Percentiles rank a stretch among this genome's conserved stretches.
Evolutionary conservation across 345 rosid species (phyloP).

Genomic region (Eucalyptus microcorys): DNA sequence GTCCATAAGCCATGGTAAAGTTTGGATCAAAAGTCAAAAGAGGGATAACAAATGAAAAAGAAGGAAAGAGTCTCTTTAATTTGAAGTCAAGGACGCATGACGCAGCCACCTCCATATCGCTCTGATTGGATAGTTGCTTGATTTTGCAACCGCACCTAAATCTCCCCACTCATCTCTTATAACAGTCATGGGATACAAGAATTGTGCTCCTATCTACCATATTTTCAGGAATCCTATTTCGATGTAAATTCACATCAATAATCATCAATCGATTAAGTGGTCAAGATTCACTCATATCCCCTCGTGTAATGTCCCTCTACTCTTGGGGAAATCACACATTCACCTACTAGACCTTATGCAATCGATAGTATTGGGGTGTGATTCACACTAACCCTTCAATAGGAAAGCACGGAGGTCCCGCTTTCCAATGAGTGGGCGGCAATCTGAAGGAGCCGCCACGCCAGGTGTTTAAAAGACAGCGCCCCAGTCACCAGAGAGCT

Average conservation of each 20-base stretch:
- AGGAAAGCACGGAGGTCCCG: neutral
- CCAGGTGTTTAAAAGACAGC: neutral
- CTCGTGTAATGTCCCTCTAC: neutral
- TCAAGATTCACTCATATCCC: neutral
- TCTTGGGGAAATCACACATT: neutral
- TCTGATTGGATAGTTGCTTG: neutral
- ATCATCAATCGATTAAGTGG: neutral
- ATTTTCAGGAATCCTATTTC: neutral
- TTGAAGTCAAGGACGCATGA: neutral
- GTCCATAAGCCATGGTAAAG: neutral
- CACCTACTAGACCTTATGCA: neutral
- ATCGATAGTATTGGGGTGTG: neutral
- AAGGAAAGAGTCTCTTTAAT: neutral
- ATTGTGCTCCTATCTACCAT: neutral
- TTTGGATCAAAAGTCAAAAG: neutral
- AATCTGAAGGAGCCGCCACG: fast-evolving
- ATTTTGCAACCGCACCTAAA: neutral
- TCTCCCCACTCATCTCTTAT: neutral
- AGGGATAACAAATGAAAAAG: neutral
- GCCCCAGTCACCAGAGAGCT: neutral
- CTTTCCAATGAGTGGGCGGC: neutral
- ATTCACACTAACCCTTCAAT: neutral
- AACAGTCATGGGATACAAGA: neutral
- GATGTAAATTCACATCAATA: neutral
- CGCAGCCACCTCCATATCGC: neutral